Base-by-base conservation (phyloP, 495 filamentous ascomycete genomes). In the Podospora australis region DNA sequence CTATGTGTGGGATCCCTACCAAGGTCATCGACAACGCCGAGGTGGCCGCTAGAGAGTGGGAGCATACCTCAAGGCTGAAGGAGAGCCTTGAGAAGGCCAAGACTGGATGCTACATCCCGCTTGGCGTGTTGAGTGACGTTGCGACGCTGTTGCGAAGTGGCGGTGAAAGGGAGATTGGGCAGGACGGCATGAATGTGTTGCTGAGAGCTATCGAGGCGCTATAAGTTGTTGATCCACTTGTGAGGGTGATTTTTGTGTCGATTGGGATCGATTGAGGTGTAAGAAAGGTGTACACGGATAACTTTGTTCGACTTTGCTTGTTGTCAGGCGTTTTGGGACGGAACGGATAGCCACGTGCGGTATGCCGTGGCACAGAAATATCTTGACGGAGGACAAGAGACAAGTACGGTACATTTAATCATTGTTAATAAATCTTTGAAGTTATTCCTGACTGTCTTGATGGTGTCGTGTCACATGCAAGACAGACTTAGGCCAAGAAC, bases 71-170 rank as follows among this genome's bases (percentile, higher is more conserved):
- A 47, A 73, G 87, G 14, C 70, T 96, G 41, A 89, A 86, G 65
- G 90, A 96, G 71, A 91, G 85, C 53, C 66, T 96, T 38, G 90
- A 96, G 56, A 79, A 80, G 55, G 84, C 82, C 22, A 84, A 81
- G 59, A 78, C 78, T 41, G 85, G 81, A 17, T 81, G 80, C 17
- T 88, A 87, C 65, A 75, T 98, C 39, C 88, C 89, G 13, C 68
- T 99, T 13, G 94, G 94, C 0, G 68, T 94, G 65, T 78, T 89
- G 73, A 97, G 94, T 66, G 94, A 99, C 77, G 74, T 99, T 49
- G 83, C 86, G 10, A 88, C 87, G 74, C 69, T 90, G 42, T 61
- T 98, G 41, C 80, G 78, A 29, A 78, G 80, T 30, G 70, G 66
- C 4, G 50, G 55, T n/a, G 65, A 53, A 1, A 71, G 70, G 23